Conservation (phyloP, 2,329 filamentous ascomycete species). For the Cladobotryum mycophilum region DNA sequence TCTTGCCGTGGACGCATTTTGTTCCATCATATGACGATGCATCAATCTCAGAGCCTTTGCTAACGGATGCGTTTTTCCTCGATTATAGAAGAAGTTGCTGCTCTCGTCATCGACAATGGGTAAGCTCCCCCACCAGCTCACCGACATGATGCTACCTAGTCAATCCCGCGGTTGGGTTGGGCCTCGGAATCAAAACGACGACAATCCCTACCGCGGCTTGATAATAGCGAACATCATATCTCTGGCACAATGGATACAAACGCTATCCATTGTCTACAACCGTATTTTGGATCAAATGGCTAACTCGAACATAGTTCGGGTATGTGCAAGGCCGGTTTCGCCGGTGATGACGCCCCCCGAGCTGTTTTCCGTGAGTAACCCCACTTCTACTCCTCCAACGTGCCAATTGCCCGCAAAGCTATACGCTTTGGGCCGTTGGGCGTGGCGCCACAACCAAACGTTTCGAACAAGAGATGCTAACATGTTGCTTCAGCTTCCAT, state of each 20-base stretch:
- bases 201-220: slow-evolving; percentile 7
- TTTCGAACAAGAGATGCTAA: slow-evolving; percentile 28
- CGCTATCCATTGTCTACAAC: background rate
- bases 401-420: slow-evolving; percentile 13
- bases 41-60: slow-evolving; percentile 23
- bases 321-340: slow-evolving; percentile 99
- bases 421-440: slow-evolving; percentile 11
- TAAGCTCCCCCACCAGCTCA: slow-evolving; percentile 57
- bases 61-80: slow-evolving; percentile 32
- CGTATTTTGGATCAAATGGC: background rate
- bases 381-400: slow-evolving; percentile 27
- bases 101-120: slow-evolving; percentile 99
- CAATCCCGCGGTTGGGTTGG: background rate
- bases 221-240: background rate
- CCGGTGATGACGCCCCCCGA: slow-evolving; percentile 99
- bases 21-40: slow-evolving; percentile 1
- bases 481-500: slow-evolving; percentile 69
- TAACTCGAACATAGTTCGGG: slow-evolving; percentile 66
- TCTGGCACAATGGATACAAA: background rate
- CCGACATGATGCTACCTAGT: slow-evolving; percentile 24
- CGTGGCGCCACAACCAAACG: slow-evolving; percentile 6
- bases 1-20: slow-evolving; percentile 5
- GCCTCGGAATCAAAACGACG: slow-evolving; percentile 12
- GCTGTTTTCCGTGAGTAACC: slow-evolving; percentile 95
- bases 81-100: slow-evolving; percentile 93